Percentiles rank a stretch among this genome's conserved stretches.
Evolutionary conservation across 495 filamentous ascomycete genomes (phyloP).

Genomic region (Articulospora tetracladia): DNA sequence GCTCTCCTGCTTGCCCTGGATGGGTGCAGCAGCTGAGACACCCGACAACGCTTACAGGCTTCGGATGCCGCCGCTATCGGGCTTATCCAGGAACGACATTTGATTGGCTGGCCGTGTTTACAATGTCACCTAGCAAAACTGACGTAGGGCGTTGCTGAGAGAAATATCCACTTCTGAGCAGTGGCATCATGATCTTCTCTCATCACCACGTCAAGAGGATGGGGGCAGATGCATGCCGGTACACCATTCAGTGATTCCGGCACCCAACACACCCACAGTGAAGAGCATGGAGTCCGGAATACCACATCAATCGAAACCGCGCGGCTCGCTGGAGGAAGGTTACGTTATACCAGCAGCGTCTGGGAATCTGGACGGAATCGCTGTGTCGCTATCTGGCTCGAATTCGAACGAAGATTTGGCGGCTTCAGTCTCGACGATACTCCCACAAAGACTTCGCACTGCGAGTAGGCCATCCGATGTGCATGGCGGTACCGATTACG

Average conservation of each 20-base stretch:
- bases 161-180: too few species aligned
- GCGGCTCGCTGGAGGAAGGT: background rate
- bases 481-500: constrained; percentile 27
- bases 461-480: constrained; percentile 17
- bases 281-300: too few species aligned
- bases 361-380: constrained; percentile 42
- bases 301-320: too few species aligned
- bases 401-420: constrained; percentile 37
- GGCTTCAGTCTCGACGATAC: constrained; percentile 3
- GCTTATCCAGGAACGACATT: background rate
- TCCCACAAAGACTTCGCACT: constrained; percentile 12
- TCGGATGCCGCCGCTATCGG: background rate
- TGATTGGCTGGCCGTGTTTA: background rate
- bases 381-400: constrained; percentile 37
- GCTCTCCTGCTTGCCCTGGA: background rate
- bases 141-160: too few species aligned
- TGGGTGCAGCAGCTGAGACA: background rate
- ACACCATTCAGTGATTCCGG: background rate
- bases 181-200: background rate
- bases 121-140: too few species aligned
- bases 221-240: background rate
- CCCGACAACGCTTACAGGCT: background rate
- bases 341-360: constrained; percentile 28
- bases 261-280: too few species aligned
- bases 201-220: background rate